Evolutionary conservation across 2,329 filamentous ascomycete species (phyloP).

Genomic region (Emergomyces pasteurianus): DNA sequence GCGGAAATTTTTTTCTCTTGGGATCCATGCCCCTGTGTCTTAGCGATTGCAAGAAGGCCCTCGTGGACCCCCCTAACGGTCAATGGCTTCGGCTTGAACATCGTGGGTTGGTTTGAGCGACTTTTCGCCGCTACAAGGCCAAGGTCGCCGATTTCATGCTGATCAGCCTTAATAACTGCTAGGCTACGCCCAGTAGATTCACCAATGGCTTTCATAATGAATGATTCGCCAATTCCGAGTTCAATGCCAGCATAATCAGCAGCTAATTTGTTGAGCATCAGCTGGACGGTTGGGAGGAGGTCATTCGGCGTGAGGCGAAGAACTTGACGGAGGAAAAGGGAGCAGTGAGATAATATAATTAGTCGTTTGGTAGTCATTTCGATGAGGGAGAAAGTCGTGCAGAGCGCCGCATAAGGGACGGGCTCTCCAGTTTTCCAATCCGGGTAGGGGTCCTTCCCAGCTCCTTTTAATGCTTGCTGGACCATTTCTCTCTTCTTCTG

Average conservation of each 20-base stretch:
- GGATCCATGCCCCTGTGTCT: conserved; percentile 70
- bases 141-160: conserved; percentile 91
- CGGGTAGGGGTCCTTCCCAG: conserved; percentile 70
- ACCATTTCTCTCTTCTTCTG: conserved; percentile 70
- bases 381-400: conserved; percentile 85
- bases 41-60: conserved; percentile 78
- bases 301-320: conserved; percentile 79
- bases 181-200: conserved; percentile 84
- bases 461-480: conserved; percentile 60
- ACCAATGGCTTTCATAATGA: conserved; percentile 98
- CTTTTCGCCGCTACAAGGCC: conserved; percentile 93
- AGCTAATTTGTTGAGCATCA: conserved; percentile 97
- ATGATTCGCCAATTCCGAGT: conserved; percentile 91
- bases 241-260: conserved; percentile 95
- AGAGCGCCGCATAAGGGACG: conserved; percentile 88
- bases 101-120: conserved; percentile 85
- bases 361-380: conserved; percentile 91
- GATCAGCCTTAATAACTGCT: conserved; percentile 83
- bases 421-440: conserved; percentile 86
- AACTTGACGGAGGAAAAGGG: conserved; percentile 87
- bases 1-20: conserved; percentile 83
- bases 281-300: conserved; percentile 71
- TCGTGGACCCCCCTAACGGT: conserved; percentile 80
- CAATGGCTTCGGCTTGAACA: conserved; percentile 93
- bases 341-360: conserved; percentile 78